Percentiles rank a stretch among this genome's conserved stretches.
Conservation (phyloP, 768 basidiomycete genomes). For the Tylopilus sp. region DNA sequence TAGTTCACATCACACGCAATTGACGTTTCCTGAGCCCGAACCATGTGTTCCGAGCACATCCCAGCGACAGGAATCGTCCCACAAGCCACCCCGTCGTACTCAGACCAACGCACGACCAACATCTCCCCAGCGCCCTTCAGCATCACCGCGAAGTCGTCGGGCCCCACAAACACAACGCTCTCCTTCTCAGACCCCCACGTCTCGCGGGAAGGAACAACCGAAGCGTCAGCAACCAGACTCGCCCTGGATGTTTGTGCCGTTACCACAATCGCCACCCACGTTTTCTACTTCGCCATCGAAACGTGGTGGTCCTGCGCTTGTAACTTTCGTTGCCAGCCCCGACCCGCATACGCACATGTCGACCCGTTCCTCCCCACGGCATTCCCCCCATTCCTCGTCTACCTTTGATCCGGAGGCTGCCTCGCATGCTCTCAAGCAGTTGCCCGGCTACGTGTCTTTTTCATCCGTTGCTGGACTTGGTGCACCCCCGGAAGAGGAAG, state of each 20-base stretch:
- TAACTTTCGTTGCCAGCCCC: conserved; percentile 21
- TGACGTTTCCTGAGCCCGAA: conserved; percentile 22
- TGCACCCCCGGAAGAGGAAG: conserved; percentile 48
- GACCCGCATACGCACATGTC: conserved; percentile 10
- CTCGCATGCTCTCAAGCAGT: conserved; percentile 50
- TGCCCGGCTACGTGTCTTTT: conserved; percentile 68
- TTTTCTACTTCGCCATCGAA: conserved; percentile 31
- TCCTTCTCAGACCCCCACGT: conserved; percentile 21
- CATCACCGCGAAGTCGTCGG: conserved; percentile 18
- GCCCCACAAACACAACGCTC: conserved; percentile 13
- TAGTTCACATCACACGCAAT: conserved; percentile 25
- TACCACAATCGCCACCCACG: conserved; percentile 30
- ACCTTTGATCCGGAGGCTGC: conserved; percentile 63
- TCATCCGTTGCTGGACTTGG: conserved; percentile 66
- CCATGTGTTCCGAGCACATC: conserved; percentile 5
- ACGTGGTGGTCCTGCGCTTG: conserved; percentile 19
- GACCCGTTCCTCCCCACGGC: conserved; percentile 9
- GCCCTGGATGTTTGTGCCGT: conserved; percentile 27
- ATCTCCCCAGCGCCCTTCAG: conserved; percentile 6
- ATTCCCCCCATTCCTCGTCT: conserved; percentile 24
- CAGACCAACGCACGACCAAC: conserved; percentile 8
- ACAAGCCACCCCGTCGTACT: conserved; percentile 9
- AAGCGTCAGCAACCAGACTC: conserved; percentile 17
- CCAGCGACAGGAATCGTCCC: neutral
- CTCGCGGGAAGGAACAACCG: conserved; percentile 9